phyloP scores from a whole-genome alignment of 2,329 filamentous ascomycete genomes.

The Cordyceps farinosa region DNA sequence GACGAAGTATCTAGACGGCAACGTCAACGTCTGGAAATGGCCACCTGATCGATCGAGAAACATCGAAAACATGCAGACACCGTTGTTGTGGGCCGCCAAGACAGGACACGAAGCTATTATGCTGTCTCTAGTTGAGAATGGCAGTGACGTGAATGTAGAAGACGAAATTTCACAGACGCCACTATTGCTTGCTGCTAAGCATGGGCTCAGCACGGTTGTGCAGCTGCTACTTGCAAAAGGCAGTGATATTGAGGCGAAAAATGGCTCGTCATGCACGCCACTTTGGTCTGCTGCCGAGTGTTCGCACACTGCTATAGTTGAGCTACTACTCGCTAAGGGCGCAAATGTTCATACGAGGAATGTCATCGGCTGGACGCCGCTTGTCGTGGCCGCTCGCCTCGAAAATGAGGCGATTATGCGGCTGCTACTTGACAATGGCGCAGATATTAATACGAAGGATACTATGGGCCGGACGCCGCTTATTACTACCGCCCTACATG shows the following conservation, averaged over 20 bases:
- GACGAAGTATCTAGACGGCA: background rate
- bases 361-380: background rate
- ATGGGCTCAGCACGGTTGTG: background rate
- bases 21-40: background rate
- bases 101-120: background rate
- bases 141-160: background rate
- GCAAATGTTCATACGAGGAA: background rate
- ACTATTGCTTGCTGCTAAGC: background rate
- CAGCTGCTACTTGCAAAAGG: background rate
- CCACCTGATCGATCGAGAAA: background rate
- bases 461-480: background rate
- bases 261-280: background rate
- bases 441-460: background rate
- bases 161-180: background rate
- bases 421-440: background rate
- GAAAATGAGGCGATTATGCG: background rate
- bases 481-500: fast-evolving
- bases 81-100: background rate
- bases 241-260: background rate
- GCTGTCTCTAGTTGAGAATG: background rate
- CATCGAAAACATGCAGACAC: background rate
- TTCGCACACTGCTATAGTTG: background rate
- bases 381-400: background rate
- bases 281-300: background rate
- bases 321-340: background rate